Base-by-base conservation (phyloP, 495 filamentous ascomycete species). In the Gamarada debralockiae region DNA sequence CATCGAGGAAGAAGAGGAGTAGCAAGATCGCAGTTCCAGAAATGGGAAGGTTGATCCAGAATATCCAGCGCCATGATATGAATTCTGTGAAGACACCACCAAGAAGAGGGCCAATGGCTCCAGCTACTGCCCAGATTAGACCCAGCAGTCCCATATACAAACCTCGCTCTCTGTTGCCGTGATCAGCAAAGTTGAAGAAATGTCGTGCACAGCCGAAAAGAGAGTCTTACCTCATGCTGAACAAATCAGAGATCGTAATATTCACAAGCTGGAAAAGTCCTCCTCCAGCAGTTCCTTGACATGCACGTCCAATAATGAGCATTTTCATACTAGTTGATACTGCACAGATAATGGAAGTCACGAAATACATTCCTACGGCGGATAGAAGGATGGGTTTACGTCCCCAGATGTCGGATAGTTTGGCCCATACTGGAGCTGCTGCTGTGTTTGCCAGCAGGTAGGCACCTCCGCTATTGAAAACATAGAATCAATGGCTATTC, bases 281-380 rank as follows among this genome's bases (percentile, higher is more conserved):
- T 56, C 89, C 89, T 42, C 85, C 84, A 23, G 86, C 89, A 14
- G 81, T 67, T 7, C 89, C 89, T 63, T 93, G 89, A 33, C 92
- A 68, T 0, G 83, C 79, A 62, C 89, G 73, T 8, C 84, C 89
- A 4, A 75, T 76, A 39, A 93, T 75, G 29, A 92, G 53, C 87
- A 88, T 86, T 33, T 74, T 71, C 57, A 92, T 80, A 50, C 73
- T 84, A 22, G 67, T 73, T 24, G 85, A 76, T 27, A 86, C 53
- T 3, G 78, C 89, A 44, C 84, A 85, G 21, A 91, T 73, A 46
- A 90, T 69, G 55, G 83, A 86, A 14, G 79, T 82, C 15, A 58
- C 60, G 55, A 68, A 57, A 47, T 90, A 80, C 68, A 90, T 84
- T 31, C 81, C 60, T n/a, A 82, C 65, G 24, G 86, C 83, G n/a